These are phyloP conservation scores for Pachysandra terminalis DNA, from an alignment of 164 flowering plant species.

Conservation along the genomic window DNA sequence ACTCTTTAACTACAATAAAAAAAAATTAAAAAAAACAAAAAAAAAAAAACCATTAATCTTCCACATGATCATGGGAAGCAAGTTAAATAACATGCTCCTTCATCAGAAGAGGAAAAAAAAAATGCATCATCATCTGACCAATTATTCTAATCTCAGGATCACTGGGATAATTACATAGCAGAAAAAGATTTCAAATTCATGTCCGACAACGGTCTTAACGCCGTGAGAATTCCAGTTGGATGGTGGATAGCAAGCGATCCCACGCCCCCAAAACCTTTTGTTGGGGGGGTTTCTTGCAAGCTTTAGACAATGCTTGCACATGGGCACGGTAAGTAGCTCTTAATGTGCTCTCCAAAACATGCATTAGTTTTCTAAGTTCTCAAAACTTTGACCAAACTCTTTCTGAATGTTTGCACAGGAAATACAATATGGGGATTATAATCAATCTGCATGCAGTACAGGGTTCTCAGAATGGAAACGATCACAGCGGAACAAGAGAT, in stretches of 20 bases:
- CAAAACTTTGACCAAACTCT: not conserved
- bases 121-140: not conserved
- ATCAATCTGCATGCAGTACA: constrained; percentile 24
- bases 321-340: constrained; percentile 50
- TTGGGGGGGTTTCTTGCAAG: constrained; percentile 49
- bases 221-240: constrained; percentile 60
- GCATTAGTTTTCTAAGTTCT: not conserved
- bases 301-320: constrained; percentile 46
- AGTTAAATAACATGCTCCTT: too few species aligned
- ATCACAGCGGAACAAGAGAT: constrained; percentile 24
- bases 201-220: constrained; percentile 38
- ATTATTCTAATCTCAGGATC: constrained; percentile 28
- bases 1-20: not conserved
- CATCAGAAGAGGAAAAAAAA: not conserved
- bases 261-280: constrained; percentile 48
- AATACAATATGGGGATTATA: constrained; percentile 25
- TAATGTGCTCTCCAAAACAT: not conserved
- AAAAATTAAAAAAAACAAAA: not conserved
- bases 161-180: constrained; percentile 43
- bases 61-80: not conserved
- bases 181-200: constrained; percentile 53
- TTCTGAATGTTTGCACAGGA: constrained; percentile 18
- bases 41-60: not conserved
- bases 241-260: constrained; percentile 66
- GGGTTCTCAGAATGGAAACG: constrained; percentile 25